Conservation (phyloP, 2,329 filamentous ascomycete genomes). For the Xylaria sp. region DNA sequence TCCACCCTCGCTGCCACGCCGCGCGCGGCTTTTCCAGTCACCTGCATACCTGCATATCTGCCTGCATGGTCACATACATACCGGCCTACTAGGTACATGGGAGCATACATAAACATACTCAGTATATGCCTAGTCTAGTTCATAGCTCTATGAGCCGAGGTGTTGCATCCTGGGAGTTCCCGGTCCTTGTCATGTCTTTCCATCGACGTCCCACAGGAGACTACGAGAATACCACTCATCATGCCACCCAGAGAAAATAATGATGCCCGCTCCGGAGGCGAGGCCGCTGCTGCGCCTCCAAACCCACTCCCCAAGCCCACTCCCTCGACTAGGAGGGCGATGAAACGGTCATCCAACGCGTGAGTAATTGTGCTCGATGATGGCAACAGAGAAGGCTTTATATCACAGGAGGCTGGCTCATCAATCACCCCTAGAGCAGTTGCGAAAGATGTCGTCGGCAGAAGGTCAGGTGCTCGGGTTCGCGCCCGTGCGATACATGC, state of each 20-base stretch:
- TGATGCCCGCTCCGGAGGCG: neutral
- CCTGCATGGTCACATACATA: neutral
- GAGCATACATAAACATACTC: too few relatives aligned
- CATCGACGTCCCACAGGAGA: neutral
- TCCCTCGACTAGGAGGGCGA: neutral
- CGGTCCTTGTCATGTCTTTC: neutral
- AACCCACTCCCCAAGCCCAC: neutral
- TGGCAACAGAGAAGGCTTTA: neutral
- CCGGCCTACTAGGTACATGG: too few relatives aligned
- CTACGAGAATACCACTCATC: neutral
- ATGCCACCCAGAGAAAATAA: conserved; percentile 1
- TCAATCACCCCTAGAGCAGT: neutral
- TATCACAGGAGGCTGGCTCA: neutral
- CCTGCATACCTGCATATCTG: too few relatives aligned
- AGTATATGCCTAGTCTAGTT: too few relatives aligned
- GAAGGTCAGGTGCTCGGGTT: conserved; percentile 3
- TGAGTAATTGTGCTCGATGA: neutral
- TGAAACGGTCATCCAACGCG: conserved; percentile 7
- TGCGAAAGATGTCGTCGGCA: conserved; percentile 4
- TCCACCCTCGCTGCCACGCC: neutral
- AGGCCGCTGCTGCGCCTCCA: neutral
- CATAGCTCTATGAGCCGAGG: neutral
- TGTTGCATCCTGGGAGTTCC: too few relatives aligned
- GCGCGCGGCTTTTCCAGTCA: too few relatives aligned
- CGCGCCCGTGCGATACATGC: neutral